Conservation (phyloP, 2,329 filamentous ascomycete species). For the Pyrenophora tritici-repentis region DNA sequence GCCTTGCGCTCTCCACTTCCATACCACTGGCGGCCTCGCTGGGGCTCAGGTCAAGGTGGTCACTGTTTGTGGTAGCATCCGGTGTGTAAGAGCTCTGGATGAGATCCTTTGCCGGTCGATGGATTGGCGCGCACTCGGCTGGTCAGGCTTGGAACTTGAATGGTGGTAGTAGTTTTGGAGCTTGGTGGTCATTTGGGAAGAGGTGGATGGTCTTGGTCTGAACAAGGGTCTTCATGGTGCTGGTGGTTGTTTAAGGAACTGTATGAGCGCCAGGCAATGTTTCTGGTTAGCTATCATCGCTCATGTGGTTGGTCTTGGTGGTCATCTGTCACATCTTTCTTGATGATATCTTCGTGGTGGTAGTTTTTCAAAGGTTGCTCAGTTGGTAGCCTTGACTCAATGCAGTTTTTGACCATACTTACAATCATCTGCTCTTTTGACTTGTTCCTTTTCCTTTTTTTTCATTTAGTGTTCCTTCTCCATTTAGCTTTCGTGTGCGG, state of each 20-base stretch:
- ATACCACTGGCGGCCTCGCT: constrained; percentile 4
- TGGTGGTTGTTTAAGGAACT: constrained; percentile 4
- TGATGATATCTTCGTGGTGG: too few species aligned
- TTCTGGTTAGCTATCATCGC: background rate
- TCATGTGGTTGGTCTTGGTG: background rate
- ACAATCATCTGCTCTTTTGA: background rate
- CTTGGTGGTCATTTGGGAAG: background rate
- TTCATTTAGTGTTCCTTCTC: background rate
- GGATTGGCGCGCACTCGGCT: background rate
- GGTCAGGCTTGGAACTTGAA: background rate
- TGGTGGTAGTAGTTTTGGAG: background rate
- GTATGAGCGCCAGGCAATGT: background rate
- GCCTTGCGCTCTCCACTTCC: background rate
- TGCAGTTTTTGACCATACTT: background rate
- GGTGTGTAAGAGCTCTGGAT: constrained; percentile 3
- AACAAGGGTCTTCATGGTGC: background rate
- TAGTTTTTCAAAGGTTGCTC: background rate
- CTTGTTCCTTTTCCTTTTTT: background rate
- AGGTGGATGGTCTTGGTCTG: background rate
- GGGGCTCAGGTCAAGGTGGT: constrained; percentile 7
- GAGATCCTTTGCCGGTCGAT: constrained; percentile 4
- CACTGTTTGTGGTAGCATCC: background rate
- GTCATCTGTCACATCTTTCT: background rate
- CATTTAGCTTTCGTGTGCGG: too few species aligned
- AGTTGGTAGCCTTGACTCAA: background rate